A percentile compares a stretch with the other conserved stretches of the same genome.
Evolutionary conservation across 2,329 filamentous ascomycete genomes (phyloP).

Genomic region (Aspergillus latus): DNA sequence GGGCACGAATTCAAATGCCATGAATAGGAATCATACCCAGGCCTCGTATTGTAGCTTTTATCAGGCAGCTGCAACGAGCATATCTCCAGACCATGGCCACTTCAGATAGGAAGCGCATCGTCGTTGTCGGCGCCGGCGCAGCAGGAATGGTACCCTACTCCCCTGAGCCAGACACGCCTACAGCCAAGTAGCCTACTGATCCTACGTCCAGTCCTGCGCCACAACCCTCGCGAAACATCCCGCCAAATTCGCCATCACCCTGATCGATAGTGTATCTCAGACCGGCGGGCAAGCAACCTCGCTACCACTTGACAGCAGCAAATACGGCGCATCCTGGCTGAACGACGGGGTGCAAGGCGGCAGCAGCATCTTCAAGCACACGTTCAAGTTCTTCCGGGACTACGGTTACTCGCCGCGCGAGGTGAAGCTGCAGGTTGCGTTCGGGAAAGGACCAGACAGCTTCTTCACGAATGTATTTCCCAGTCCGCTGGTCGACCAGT

Average conservation of each 20-base stretch:
- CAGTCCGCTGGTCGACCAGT: conserved; percentile 55
- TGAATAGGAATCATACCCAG: background rate
- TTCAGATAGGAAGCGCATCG: conserved; percentile 47
- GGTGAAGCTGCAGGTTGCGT: conserved; percentile 60
- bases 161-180: background rate
- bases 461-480: conserved; percentile 66
- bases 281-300: conserved; percentile 63
- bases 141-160: conserved; percentile 55
- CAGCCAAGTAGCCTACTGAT: too few species aligned
- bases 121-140: conserved; percentile 63
- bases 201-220: conserved; percentile 56
- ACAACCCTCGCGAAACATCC: conserved; percentile 65
- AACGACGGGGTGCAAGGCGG: conserved; percentile 65
- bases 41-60: background rate
- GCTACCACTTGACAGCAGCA: conserved; percentile 55
- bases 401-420: conserved; percentile 59
- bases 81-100: background rate
- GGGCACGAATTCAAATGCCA: background rate
- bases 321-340: conserved; percentile 59
- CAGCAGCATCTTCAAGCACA: conserved; percentile 62
- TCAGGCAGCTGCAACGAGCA: background rate
- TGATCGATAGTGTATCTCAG: conserved; percentile 60
- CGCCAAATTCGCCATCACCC: conserved; percentile 63
- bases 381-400: conserved; percentile 60
- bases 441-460: conserved; percentile 56